These are phyloP conservation scores for Filobasidium uniguttulatum DNA, from an alignment of 1,284 basidiomycete genomes.

Conservation along the genomic window DNA sequence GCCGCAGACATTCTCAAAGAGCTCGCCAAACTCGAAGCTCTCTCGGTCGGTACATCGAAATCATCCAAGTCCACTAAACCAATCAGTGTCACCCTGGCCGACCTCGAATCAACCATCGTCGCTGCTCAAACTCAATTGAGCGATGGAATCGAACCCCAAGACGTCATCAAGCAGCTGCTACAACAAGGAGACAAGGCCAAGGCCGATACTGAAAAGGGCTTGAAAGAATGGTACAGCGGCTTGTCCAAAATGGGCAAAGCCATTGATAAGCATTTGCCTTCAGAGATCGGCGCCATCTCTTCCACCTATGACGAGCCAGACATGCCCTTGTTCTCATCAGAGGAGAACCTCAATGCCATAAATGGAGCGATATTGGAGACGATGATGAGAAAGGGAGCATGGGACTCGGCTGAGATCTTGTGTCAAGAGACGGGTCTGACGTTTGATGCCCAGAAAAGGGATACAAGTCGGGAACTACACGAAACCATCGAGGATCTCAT, in stretches of 20 bases:
- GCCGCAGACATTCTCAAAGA: constrained; percentile 2
- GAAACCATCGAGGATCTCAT: constrained; percentile 56
- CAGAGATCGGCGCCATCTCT: constrained; percentile 28
- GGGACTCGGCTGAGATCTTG: constrained; percentile 27
- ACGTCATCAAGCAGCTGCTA: constrained; percentile 34
- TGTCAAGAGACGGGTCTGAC: constrained; percentile 54
- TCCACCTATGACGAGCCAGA: constrained; percentile 29
- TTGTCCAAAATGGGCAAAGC: constrained; percentile 65
- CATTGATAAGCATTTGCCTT: constrained; percentile 52
- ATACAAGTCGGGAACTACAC: constrained; percentile 58
- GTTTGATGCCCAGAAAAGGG: constrained; percentile 46
- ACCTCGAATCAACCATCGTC: background rate
- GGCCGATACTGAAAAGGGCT: constrained; percentile 70
- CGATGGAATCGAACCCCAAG: background rate
- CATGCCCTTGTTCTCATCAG: constrained; percentile 25
- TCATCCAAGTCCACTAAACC: background rate
- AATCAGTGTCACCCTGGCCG: background rate
- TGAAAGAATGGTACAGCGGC: constrained; percentile 71
- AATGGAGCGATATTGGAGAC: constrained; percentile 28
- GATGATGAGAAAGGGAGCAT: constrained; percentile 27
- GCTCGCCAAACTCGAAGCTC: constrained; percentile 1
- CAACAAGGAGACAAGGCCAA: constrained; percentile 53
- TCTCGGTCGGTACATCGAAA: background rate
- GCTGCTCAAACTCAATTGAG: background rate
- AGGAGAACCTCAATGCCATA: constrained; percentile 21